Base-by-base conservation (phyloP, 2,329 filamentous ascomycete species). In the Chalaropsis ovoidea region DNA sequence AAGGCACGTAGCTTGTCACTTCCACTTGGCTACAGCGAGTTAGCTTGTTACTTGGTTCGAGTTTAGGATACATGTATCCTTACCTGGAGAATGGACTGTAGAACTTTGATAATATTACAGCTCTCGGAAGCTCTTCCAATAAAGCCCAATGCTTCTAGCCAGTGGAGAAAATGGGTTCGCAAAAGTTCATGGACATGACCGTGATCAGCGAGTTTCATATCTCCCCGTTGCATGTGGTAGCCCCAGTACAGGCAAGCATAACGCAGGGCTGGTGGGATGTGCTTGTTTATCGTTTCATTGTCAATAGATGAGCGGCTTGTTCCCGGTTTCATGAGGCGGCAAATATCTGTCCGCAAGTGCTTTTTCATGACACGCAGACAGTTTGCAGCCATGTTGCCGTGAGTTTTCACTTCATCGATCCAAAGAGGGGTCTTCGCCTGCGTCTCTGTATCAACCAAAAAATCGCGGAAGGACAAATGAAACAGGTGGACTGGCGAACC, bases 101-200 rank as follows among this genome's bases (percentile, higher is more conserved):
- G 5, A 8, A 11, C 3, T 22, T 10, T 56, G 22, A 56, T 15
- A 7, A n/a, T 31, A 7, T n/a, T 31, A 1, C 15, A 19, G 22
- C 52, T 7, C 8, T 56, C 22, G 3, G 22, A 56, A 31, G 27
- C 27, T 3, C 27, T 56, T 24, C 64, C 64, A 62, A 62, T n/a
- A 35, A 62, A 24, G 4, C 45, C 54, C 58, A 39, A 42, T 31
- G n/a, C 41, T 35, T 22, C 60, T n/a, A 47, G 24, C 42, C 39
- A 63, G 11, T 35, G 42, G 19, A 63, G 61, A 5, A 47, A 24
- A 47, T 47, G 24, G 19, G 8, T 8, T n/a, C 62, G 61, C 11
- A 75, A 68, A 49, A 77, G 72, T 0, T 70, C 64, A 3, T 76
- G 71, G 3, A 60, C 11, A 2, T 71, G 69, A 13, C 70, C 73